These are phyloP conservation scores for Lactifluus piperatus DNA, from an alignment of 768 basidiomycete genomes.

Conservation along the genomic window DNA sequence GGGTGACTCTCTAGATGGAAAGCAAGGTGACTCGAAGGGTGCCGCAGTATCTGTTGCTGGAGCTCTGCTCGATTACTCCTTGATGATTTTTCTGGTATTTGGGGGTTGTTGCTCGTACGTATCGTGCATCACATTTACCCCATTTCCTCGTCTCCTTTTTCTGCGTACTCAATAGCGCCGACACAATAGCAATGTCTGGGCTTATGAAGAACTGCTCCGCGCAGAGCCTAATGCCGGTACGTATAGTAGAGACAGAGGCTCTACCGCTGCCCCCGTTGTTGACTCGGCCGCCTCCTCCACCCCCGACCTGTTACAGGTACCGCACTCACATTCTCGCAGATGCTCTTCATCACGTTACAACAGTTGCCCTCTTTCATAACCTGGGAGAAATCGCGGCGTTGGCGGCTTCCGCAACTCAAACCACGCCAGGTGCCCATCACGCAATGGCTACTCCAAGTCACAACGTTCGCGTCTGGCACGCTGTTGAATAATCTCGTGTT, in stretches of 20 bases:
- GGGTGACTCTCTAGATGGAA: neutral
- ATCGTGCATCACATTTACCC: slow-evolving; percentile 7
- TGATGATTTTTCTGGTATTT: slow-evolving; percentile 54
- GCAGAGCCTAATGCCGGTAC: slow-evolving; percentile 61
- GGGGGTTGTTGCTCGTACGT: slow-evolving; percentile 80
- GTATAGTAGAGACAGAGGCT: neutral
- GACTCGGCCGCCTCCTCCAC: neutral
- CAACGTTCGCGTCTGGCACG: slow-evolving; percentile 55
- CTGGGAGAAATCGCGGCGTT: slow-evolving; percentile 20
- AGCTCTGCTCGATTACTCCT: slow-evolving; percentile 30
- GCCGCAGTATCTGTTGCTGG: slow-evolving; percentile 15
- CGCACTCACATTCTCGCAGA: slow-evolving; percentile 78
- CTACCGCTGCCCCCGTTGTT: neutral
- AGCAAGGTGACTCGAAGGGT: too few species aligned
- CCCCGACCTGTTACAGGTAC: slow-evolving; percentile 40
- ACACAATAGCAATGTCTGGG: slow-evolving; percentile 56
- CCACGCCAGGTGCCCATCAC: slow-evolving; percentile 57
- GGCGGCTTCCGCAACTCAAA: slow-evolving; percentile 45
- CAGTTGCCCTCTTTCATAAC: slow-evolving; percentile 55
- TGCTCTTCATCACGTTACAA: slow-evolving; percentile 65
- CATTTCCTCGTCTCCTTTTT: neutral
- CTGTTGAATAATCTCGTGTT: slow-evolving; percentile 79
- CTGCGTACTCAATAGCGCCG: neutral
- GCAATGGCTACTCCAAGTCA: slow-evolving; percentile 64
- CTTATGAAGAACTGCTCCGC: slow-evolving; percentile 65